Percentiles rank a stretch among this genome's conserved stretches.
phyloP scores from a whole-genome alignment of 208 protist genomes.

The Acanthamoeba healyi region DNA sequence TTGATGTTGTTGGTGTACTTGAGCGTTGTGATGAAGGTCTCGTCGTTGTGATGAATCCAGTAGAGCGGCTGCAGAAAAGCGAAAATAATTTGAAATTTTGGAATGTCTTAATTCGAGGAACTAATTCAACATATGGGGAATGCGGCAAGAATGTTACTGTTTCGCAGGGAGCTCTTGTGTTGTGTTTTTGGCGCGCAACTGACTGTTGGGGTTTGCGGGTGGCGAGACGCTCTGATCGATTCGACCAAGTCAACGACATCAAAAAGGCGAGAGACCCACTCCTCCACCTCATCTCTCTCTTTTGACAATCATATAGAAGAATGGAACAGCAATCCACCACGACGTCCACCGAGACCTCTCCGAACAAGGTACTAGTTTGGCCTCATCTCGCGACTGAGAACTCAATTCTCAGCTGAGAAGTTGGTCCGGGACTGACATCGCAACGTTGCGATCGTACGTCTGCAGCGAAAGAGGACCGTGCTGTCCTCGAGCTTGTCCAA shows the following conservation, averaged over 20 bases:
- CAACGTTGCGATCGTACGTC: not conserved
- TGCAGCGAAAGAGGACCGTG: not conserved
- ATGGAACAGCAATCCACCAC: conserved; percentile 7
- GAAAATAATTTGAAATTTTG: too few relatives aligned
- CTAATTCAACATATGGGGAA: too few relatives aligned
- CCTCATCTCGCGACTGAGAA: not conserved
- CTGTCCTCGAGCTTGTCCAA: conserved; percentile 35
- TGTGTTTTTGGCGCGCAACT: too few relatives aligned
- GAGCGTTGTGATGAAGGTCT: not conserved
- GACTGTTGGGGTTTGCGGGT: too few relatives aligned
- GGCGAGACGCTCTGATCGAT: not conserved
- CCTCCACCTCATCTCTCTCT: too few relatives aligned
- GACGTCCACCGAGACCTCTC: not conserved
- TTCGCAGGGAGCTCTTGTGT: too few relatives aligned
- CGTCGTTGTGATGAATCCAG: too few relatives aligned
- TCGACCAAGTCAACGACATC: not conserved
- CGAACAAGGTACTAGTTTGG: conserved; percentile 10
- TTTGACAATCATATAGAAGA: too few relatives aligned
- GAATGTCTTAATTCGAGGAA: too few relatives aligned
- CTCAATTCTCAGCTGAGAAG: not conserved
- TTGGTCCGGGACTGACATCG: not conserved
- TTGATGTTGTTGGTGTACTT: not conserved
- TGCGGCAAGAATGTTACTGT: too few relatives aligned
- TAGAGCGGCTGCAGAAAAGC: too few relatives aligned
- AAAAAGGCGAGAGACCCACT: not conserved